Base-by-base conservation (phyloP, 345 rosid genomes). In the Syzygium oleosum region DNA sequence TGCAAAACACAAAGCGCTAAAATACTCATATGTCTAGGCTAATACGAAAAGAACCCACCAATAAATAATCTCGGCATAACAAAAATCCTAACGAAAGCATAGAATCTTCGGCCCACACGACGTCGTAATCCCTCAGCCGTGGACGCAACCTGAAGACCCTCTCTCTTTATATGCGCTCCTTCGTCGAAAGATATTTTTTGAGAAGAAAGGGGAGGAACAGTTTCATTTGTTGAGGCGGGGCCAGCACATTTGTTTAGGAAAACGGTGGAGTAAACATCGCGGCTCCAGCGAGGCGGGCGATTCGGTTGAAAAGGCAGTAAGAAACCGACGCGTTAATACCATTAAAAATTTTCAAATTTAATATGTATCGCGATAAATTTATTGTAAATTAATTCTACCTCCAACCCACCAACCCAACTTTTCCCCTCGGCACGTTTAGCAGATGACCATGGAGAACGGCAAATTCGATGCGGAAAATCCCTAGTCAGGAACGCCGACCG, bases 371-470 rank as follows among this genome's bases (percentile, higher is more conserved):
- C 46, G 46, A 43, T 51, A 3, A 1, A 51, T 9, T 51, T 11
- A 11, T 11, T 11, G 3, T 51, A 11, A 51, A 51, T 51, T 11
- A 51, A 51, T 11, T 51, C 11, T 43, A 43, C 46, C 7, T 43
- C 7, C 7, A 43, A 6, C 46, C 46, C 46, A 43, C 7, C 46
- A 5, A 41, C 43, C 43, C 43, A 41, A 41, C 6, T 43, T 43
- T 43, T 43, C 7, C 7, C 7, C 43, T 43, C 46, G 46, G 46
- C 46, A 43, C 46, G 46, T 43, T 43, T 6, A 43, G 46, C 46
- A 6, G 6, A 6, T 2, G 9, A 53, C 0, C 1, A 2, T 1
- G 25, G 1, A 54, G 23, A 19, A 7, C 4, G 1, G 19, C 3
- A 54, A 6, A 56, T 23, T 0, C 4, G n/a, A 23, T 1, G 25